Base-by-base conservation (phyloP, 2,329 filamentous ascomycete genomes). In the Beauveria brongniartii region DNA sequence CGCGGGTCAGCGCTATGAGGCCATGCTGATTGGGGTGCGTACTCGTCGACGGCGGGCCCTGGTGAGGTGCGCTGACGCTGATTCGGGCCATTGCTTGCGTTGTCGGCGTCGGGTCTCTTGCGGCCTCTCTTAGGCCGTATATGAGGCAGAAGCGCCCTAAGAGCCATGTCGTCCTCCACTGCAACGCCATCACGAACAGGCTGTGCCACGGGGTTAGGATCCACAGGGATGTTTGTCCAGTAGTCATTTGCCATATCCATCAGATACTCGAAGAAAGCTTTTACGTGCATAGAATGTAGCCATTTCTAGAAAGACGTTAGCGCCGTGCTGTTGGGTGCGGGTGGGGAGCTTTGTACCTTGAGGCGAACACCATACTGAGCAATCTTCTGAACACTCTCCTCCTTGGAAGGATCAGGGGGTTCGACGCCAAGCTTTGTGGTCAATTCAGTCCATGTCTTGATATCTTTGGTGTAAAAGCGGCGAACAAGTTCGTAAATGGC, bases 201-300 rank as follows among this genome's bases (percentile, higher is more conserved):
- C 44, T 86, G 80, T 28, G 82, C 82, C 41, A 87, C 79, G 2
- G 88, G 84, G 59, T 86, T 82, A 34, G 82, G 78, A 16, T 82
- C 80, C 6, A 80, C 77, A 0, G 92, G 92, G 26, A 96, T 82
- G 41, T 91, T 83, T 18, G 83, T 86, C 78, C 88, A 96, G 73
- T 97, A 97, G 0, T 84, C 75, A 72, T 95, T 91, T 28, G 83
- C 78, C 65, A 91, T 91, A 54, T 86, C 85, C 64, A 93, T 80
- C 22, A 95, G 83, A 71, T 91, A 97, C 71, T 96, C 91, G 69
- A 96, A 97, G 72, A 97, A 97, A 12, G 91, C 90, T 78, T 96
- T 91, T 57, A 96, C 86, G 71, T 96, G 92, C 89, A 96, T 93
- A 5, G 92, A 92, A 71, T 91, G 91, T 90, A 97, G 94, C 92